Evolutionary conservation across 2,329 filamentous ascomycete species (phyloP), one percentile per base, ranked within the genome.

Genomic region (Microcyclosporella mali): DNA sequence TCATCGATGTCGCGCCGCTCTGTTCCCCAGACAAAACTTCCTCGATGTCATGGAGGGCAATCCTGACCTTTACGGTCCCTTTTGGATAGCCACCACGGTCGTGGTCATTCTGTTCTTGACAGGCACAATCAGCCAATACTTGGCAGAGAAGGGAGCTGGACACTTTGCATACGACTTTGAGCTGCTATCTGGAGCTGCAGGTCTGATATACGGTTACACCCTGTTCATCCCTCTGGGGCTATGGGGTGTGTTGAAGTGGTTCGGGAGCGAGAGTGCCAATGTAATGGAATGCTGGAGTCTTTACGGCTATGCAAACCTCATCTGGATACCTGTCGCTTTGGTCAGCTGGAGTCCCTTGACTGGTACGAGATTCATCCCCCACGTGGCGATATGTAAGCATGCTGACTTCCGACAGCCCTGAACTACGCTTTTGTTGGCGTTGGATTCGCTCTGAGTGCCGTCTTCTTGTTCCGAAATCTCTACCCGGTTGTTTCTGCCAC

Each of bases 21-120:
- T 97, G 30, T 95, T 85, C 67, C 92, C 92, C 34, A 82, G 88
- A 50, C 84, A 84, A 45, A 95, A 95, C 72, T 98, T 98, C 69
- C 82, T 98, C 51, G 92, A 98, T 62, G 88, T 97, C 28, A 77
- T 98, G 19, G 92, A 98, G 64, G 92, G 92, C 15, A 97, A 97
- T 65, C 87, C 92, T 1, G 92, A 98, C 62, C 72, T 98, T 27
- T 98, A 98, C 72, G 90, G 90, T 1, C 92, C 92, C 1, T 88
- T 97, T 63, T 98, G 92, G 92, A 97, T 98, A 69, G 92, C 92
- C 8, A 97, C 92, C 0, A 97, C 92, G 0, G 92, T 98, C 8
- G 84, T 98, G 10, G 78, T 98, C 51, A 97, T 98, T 47, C 70
- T 98, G 25, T 98, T 98, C 68, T 66, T 98, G 33, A 92, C 90